phyloP scores from a whole-genome alignment of 2,329 filamentous ascomycete genomes.

The Aspergillus amoenus region DNA sequence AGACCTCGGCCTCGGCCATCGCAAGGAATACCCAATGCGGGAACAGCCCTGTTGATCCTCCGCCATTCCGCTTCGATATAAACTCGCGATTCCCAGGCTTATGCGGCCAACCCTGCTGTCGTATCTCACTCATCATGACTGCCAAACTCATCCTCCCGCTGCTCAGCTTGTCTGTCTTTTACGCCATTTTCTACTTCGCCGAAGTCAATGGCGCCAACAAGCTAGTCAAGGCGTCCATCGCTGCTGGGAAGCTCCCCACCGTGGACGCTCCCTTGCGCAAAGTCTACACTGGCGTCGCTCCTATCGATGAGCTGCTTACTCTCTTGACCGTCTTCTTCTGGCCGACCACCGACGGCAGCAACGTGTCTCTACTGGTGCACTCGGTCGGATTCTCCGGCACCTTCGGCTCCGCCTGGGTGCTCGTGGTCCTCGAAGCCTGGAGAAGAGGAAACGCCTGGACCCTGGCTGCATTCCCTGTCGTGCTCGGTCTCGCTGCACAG shows the following conservation, averaged over 20 bases:
- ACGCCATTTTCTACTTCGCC: conserved; percentile 35
- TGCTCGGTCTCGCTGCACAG: conserved; percentile 45
- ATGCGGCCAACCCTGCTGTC: neutral
- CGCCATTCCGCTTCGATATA: neutral
- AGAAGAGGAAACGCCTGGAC: conserved; percentile 45
- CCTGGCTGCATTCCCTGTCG: conserved; percentile 36
- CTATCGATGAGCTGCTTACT: conserved; percentile 32
- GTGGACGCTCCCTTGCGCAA: conserved; percentile 29
- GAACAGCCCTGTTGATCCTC: neutral
- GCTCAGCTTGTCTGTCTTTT: conserved; percentile 32
- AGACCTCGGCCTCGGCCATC: neutral
- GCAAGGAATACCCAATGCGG: neutral
- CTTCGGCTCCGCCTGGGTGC: conserved; percentile 42
- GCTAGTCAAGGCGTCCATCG: conserved; percentile 21
- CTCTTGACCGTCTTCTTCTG: conserved; percentile 41
- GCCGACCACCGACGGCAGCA: conserved; percentile 39
- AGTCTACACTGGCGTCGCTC: conserved; percentile 34
- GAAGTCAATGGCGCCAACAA: conserved; percentile 31
- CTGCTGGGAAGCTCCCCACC: conserved; percentile 26
- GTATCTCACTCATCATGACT: conserved; percentile 9
- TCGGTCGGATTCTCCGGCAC: conserved; percentile 42
- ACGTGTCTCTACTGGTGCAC: conserved; percentile 36
- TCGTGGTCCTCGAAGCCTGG: conserved; percentile 48
- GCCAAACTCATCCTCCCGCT: conserved; percentile 26
- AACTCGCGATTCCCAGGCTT: neutral